Base-by-base conservation (phyloP, 164 flowering plant species). In the Taxillus chinensis region DNA sequence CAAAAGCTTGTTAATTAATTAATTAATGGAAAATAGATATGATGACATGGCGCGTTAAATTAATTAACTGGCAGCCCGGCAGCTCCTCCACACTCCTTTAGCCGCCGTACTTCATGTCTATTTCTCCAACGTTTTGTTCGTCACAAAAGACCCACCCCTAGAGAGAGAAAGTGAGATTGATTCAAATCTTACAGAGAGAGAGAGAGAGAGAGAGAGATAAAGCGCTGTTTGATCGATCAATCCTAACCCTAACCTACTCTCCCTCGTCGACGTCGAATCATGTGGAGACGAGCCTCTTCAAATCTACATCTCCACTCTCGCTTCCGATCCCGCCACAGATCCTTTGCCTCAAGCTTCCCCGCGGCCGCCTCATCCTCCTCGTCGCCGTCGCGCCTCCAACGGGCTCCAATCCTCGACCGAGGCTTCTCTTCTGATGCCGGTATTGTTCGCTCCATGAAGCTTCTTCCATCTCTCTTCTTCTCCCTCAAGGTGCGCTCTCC, bases 231-330 rank as follows among this genome's bases (percentile, higher is more conserved):
- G 5, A 17, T 16, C 37, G 27, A 52, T 5, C 27, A n/a, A n/a
- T 13, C 54, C 7, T 54, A 41, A 62, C 7, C 46, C 8, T 5
- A 43, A 43, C 7, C 46, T 9, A 0, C 10, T 66, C 59, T 70
- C 61, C 50, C 10, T 73, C 68, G 70, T 78, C 70, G 72, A 75
- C 69, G 71, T 52, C 68, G 63, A 3, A 72, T 51, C 70, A 87
- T 90, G 93, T 84, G 85, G 86, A 80, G 89, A 74, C 70, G 88
- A 69, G 62, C 73, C 50, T 70, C 82, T 63, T 53, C 83, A 14
- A 78, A 73, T 7, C 80, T 88, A 66, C 75, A 73, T 63, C 61
- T 79, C 76, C 83, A 85, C 61, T 69, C 74, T 9, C 66, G 61
- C 46, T 63, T 69, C 72, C 73, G 77, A 71, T 71, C 6, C 45